Conservation (phyloP, 768 basidiomycete species). For the Tylopilus sp. region DNA sequence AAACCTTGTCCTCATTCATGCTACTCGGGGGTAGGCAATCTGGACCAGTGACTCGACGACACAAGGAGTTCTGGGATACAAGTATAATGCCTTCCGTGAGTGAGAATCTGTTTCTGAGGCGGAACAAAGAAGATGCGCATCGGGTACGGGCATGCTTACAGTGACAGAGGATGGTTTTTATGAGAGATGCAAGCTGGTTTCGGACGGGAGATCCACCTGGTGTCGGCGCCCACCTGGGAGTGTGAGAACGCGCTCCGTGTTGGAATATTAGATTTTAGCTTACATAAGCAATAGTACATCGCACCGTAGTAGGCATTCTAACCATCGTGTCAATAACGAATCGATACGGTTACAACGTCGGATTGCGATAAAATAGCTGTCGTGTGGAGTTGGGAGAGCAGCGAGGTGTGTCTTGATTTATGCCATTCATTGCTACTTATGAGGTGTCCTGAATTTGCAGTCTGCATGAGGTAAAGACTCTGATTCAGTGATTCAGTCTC, state of each 20-base stretch:
- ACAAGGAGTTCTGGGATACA: slow-evolving; percentile 58
- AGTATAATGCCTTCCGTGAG: slow-evolving; percentile 47
- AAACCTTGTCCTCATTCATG: slow-evolving; percentile 56
- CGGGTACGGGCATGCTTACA: slow-evolving; percentile 33
- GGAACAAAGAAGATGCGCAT: slow-evolving; percentile 46
- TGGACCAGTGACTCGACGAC: slow-evolving; percentile 55
- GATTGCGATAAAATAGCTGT: too few species aligned
- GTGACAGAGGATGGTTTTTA: slow-evolving; percentile 15
- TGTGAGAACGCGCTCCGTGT: slow-evolving; percentile 40
- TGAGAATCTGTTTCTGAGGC: slow-evolving; percentile 56
- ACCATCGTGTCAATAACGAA: too few species aligned
- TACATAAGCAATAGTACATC: too few species aligned
- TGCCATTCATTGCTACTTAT: not conserved
- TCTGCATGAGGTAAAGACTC: not conserved
- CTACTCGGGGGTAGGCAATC: slow-evolving; percentile 56
- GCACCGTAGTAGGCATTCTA: too few species aligned
- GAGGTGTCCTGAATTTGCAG: not conserved
- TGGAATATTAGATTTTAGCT: too few species aligned
- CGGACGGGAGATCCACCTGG: slow-evolving; percentile 55
- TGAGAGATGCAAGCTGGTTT: slow-evolving; percentile 53
- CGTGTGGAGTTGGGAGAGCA: not conserved
- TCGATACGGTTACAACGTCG: too few species aligned
- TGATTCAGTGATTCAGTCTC: not conserved
- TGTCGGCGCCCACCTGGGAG: slow-evolving; percentile 71
- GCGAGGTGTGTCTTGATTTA: not conserved